A percentile compares a stretch with the other conserved stretches of the same genome.
phyloP scores from a whole-genome alignment of 352 stramenopile genomes.

The Globisporangium nagaii region DNA sequence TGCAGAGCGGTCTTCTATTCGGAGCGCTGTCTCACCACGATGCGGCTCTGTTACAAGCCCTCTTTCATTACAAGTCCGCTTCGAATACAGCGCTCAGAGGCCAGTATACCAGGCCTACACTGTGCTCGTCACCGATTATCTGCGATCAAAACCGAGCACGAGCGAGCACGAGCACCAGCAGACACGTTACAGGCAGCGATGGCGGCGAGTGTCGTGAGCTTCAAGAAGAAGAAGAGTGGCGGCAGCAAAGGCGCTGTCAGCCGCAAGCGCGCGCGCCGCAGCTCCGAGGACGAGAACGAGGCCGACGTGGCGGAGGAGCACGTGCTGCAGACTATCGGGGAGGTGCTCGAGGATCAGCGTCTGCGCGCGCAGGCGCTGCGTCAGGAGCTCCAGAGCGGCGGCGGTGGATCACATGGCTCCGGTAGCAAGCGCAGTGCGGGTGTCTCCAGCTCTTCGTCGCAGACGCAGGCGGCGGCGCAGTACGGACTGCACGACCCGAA shows the following conservation, averaged over 20 bases:
- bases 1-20: neutral
- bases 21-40: neutral
- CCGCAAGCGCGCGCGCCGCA: conserved; percentile 35
- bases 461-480: conserved; percentile 11
- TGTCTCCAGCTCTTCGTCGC: neutral
- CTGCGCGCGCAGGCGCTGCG: conserved; percentile 40
- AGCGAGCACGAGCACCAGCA: neutral
- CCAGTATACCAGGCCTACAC: neutral
- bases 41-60: neutral
- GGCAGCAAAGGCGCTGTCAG: neutral
- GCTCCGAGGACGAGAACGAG: conserved; percentile 20
- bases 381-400: conserved; percentile 23
- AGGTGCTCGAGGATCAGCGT: conserved; percentile 68
- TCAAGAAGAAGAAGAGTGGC: conserved; percentile 60
- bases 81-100: neutral
- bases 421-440: neutral
- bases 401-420: neutral
- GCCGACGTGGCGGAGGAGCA: conserved; percentile 18
- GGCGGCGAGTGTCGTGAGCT: conserved; percentile 29
- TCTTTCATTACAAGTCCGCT: neutral
- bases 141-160: neutral
- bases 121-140: too few species aligned
- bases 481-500: conserved; percentile 76
- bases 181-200: neutral
- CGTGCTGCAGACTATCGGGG: conserved; percentile 48